These are phyloP conservation scores for Colletotrichum paranaense DNA, from an alignment of 2,329 filamentous ascomycete species.

Conservation along the genomic window DNA sequence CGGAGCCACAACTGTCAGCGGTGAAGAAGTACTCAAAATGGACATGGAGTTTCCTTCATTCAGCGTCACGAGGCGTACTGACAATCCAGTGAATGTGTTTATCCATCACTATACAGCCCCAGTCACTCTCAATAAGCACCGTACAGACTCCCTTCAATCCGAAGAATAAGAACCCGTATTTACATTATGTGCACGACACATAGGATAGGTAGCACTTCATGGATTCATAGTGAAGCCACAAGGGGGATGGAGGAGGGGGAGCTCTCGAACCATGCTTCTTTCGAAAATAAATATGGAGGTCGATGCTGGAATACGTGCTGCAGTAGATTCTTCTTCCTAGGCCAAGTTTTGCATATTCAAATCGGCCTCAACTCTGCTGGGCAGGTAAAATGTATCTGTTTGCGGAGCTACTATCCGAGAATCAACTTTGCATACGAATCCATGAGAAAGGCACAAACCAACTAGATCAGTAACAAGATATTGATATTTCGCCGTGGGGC, in stretches of 20 bases:
- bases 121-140: background rate
- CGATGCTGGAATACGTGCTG: background rate
- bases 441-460: too few species aligned
- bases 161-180: background rate
- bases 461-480: too few species aligned
- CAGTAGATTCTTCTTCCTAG: background rate
- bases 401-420: too few species aligned
- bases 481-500: too few species aligned
- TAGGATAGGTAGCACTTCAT: background rate
- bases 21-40: background rate
- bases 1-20: background rate
- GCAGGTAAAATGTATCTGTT: too few species aligned
- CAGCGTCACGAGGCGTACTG: background rate
- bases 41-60: background rate
- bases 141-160: background rate
- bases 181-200: background rate
- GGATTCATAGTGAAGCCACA: background rate
- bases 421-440: background rate
- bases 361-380: too few species aligned
- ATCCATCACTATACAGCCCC: background rate
- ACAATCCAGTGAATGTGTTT: background rate
- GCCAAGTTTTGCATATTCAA: too few species aligned
- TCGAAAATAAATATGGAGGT: rapidly evolving
- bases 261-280: background rate
- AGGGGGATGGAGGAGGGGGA: too few species aligned